Percentiles rank a stretch among this genome's conserved stretches.
These are phyloP conservation scores for Catenaria anguillulae DNA, from an alignment of 371 early-diverging fungal genomes.

Conservation along the genomic window DNA sequence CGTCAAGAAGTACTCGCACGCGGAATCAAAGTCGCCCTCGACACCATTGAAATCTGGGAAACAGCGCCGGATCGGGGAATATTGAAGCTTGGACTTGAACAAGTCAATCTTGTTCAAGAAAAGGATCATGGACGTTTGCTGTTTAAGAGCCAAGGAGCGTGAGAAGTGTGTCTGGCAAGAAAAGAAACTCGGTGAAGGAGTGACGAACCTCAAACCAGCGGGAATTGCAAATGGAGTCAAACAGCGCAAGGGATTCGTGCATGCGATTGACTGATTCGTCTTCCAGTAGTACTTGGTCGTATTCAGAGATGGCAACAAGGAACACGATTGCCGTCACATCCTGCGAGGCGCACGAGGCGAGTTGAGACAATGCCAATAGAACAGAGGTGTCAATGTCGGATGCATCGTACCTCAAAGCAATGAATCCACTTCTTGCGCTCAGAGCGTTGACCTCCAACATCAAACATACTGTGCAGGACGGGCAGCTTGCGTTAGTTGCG, in stretches of 20 bases:
- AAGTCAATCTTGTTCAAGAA: constrained; percentile 95
- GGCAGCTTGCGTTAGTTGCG: neutral
- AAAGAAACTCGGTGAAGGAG: too few relatives aligned
- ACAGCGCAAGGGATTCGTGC: constrained; percentile 85
- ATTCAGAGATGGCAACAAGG: constrained; percentile 83
- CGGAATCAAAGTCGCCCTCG: constrained; percentile 58
- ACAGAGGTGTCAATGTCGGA: too few relatives aligned
- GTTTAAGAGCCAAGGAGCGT: too few relatives aligned
- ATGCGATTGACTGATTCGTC: constrained; percentile 92
- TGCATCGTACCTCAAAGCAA: too few relatives aligned
- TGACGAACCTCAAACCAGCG: constrained; percentile 85
- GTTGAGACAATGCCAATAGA: too few relatives aligned
- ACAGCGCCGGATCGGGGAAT: constrained; percentile 59
- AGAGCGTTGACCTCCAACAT: constrained; percentile 90
- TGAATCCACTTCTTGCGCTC: constrained; percentile 93
- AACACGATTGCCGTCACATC: constrained; percentile 94
- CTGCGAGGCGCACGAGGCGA: too few relatives aligned
- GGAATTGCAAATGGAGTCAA: constrained; percentile 83
- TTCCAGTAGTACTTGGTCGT: constrained; percentile 88
- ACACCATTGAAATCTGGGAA: constrained; percentile 68
- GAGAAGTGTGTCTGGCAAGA: too few relatives aligned
- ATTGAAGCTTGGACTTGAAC: constrained; percentile 67
- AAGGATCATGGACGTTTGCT: constrained; percentile 82
- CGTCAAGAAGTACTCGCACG: constrained; percentile 70
- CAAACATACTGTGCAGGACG: constrained; percentile 54